A percentile compares a stretch with the other conserved stretches of the same genome.
phyloP scores from a whole-genome alignment of 192 early-diverging fungal species.

The Umbelopsis vinacea region DNA sequence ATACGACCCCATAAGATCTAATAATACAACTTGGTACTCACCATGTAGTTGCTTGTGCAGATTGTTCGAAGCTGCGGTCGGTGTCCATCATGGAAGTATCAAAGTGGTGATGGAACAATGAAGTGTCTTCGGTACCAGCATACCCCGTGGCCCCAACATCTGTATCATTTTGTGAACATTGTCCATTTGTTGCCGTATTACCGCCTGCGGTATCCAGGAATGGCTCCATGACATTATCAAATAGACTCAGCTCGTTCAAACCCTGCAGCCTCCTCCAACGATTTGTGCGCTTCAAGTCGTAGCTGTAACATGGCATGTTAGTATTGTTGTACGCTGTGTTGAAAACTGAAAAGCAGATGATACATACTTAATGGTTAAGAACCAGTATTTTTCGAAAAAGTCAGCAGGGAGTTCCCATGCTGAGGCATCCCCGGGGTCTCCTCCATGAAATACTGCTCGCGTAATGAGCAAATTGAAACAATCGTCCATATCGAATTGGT shows the following conservation, averaged over 20 bases:
- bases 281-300: conserved; percentile 24
- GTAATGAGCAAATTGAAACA: conserved; percentile 34
- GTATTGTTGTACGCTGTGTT: background rate
- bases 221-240: conserved; percentile 17
- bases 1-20: no score
- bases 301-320: background rate
- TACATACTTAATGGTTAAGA: conserved; percentile 34
- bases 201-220: conserved; percentile 10
- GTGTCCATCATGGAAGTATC: background rate
- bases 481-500: conserved; percentile 45
- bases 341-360: background rate
- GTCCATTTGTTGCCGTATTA: background rate
- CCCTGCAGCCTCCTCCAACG: conserved; percentile 24
- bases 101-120: conserved; percentile 7
- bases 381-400: conserved; percentile 44
- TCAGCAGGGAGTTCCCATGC: conserved; percentile 38
- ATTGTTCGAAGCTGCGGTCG: background rate
- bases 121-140: background rate
- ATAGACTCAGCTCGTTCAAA: conserved; percentile 1
- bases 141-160: background rate
- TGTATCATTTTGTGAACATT: background rate
- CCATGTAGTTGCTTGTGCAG: background rate
- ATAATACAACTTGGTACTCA: background rate
- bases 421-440: conserved; percentile 33
- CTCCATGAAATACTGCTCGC: conserved; percentile 37